These are phyloP conservation scores for Lactifluus subvellereus DNA, from an alignment of 768 basidiomycete species.

Conservation along the genomic window DNA sequence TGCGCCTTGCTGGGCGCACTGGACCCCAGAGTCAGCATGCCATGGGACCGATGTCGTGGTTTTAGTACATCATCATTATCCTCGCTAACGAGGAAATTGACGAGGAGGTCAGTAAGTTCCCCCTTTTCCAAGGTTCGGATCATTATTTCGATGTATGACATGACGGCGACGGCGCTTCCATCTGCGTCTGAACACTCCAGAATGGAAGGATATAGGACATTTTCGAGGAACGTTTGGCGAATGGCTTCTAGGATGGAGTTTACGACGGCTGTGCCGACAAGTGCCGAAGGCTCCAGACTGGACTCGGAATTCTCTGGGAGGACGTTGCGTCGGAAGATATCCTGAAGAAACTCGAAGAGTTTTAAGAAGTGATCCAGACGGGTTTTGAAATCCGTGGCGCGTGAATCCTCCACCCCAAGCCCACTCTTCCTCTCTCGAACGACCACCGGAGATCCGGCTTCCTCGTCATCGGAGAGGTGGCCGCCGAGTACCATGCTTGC, in stretches of 20 bases:
- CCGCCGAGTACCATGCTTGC: conserved; percentile 72
- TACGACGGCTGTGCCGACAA: conserved; percentile 76
- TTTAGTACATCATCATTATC: conserved; percentile 66
- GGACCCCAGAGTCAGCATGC: conserved; percentile 39
- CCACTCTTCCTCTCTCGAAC: conserved; percentile 47
- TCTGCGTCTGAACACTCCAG: conserved; percentile 89
- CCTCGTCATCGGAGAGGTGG: conserved; percentile 49
- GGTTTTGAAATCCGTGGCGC: conserved; percentile 65
- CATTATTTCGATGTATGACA: conserved; percentile 92
- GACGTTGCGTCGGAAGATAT: conserved; percentile 69
- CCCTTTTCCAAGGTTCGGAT: conserved; percentile 67
- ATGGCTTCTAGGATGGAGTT: conserved; percentile 80
- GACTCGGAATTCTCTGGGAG: conserved; percentile 36
- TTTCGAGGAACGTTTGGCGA: conserved; percentile 82
- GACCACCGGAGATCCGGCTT: conserved; percentile 45
- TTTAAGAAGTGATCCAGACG: conserved; percentile 88
- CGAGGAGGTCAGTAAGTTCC: conserved; percentile 60
- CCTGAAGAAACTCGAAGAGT: conserved; percentile 86
- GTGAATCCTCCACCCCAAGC: conserved; percentile 72
- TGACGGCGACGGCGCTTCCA: conserved; percentile 93
- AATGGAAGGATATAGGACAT: conserved; percentile 88
- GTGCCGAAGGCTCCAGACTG: conserved; percentile 49
- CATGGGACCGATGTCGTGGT: conserved; percentile 37
- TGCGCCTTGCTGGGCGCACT: conserved; percentile 33
- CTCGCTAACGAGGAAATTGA: conserved; percentile 79